Evolutionary conservation across 352 stramenopile species (phyloP), one percentile per base, ranked within the genome.

Genomic region (Phytophthora kernoviae): DNA sequence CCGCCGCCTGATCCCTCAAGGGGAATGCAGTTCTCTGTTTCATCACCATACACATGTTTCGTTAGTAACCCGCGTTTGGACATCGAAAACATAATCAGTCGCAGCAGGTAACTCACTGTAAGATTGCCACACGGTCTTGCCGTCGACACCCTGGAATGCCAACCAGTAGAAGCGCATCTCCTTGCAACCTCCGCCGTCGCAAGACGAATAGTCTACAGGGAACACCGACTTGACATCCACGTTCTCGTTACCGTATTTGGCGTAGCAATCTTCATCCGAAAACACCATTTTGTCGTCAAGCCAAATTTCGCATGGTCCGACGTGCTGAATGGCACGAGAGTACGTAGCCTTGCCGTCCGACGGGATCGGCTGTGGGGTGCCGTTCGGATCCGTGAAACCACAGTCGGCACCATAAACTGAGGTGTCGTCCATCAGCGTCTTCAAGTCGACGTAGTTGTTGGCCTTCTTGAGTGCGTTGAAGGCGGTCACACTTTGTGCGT

Each of bases 121-220:
- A 11, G 71, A 72, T 36, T 78, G 70, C 70, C 70, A 78, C 47
- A 75, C 62, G 32, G 70, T 74, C 30, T 78, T 62, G n/a, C 45
- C 56, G 50, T 73, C 46, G 14, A 76, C 17, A 41, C 63, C 68
- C 49, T 78, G 70, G 49, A 78, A 73, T 2, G 70, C 70, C 42
- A 78, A 65, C 65, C 66, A 75, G 65, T 76, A 78, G 59, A 78
- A 78, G 33, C 61, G 65, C 66, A 78, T 73, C 53, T 65, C 44
- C 43, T 61, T 75, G 63, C 70, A 79, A 22, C 64, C 68, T 30
- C 52, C 44, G 1, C 50, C 55, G 14, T 58, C 41, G 43, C 70
- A 78, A 22, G 56, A 63, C 30, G 70, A 78, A 27, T 78, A 78
- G 62, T 79, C 70, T 40, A 79, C 56, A 2, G 70, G 70, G 44